Percentiles rank a stretch among this genome's conserved stretches.
Evolutionary conservation across 352 stramenopile genomes (phyloP).

Genomic region (Pseudoperonospora humuli): DNA sequence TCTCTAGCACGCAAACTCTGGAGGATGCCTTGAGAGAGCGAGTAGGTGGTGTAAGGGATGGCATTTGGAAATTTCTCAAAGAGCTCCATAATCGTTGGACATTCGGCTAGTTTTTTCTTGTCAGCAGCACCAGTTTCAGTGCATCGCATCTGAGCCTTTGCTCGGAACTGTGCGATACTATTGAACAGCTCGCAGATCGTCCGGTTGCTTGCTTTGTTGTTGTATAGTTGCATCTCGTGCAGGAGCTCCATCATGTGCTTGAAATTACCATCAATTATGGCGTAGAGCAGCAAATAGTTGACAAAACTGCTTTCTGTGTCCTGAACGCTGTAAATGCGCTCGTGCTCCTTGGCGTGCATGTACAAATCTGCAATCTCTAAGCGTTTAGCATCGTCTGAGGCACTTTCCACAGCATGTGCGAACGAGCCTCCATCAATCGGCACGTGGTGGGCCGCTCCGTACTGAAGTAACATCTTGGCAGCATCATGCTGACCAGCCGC

Average conservation of each 20-base stretch:
- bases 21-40: conserved; percentile 36
- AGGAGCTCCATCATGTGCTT: conserved; percentile 69
- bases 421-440: conserved; percentile 55
- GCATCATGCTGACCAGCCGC: conserved; percentile 25
- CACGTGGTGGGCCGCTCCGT: conserved; percentile 33
- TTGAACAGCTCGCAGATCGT: conserved; percentile 41
- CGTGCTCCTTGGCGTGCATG: conserved; percentile 40
- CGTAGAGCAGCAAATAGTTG: conserved; percentile 57
- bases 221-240: conserved; percentile 67
- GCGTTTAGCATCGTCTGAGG: conserved; percentile 32
- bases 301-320: conserved; percentile 43
- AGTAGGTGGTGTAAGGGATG: conserved; percentile 44
- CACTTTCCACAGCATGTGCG: conserved; percentile 48
- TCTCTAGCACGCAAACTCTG: conserved; percentile 46
- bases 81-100: conserved; percentile 47
- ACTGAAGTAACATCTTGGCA: conserved; percentile 33
- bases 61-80: conserved; percentile 47
- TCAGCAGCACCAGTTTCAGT: conserved; percentile 8
- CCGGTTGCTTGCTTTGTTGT: conserved; percentile 37
- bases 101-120: conserved; percentile 30
- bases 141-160: conserved; percentile 1
- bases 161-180: conserved; percentile 47
- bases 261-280: conserved; percentile 60
- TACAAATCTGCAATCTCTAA: conserved; percentile 53
- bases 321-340: conserved; percentile 44